Base-by-base conservation (phyloP, 495 filamentous ascomycete genomes). In the Barbatosphaeria neglecta region DNA sequence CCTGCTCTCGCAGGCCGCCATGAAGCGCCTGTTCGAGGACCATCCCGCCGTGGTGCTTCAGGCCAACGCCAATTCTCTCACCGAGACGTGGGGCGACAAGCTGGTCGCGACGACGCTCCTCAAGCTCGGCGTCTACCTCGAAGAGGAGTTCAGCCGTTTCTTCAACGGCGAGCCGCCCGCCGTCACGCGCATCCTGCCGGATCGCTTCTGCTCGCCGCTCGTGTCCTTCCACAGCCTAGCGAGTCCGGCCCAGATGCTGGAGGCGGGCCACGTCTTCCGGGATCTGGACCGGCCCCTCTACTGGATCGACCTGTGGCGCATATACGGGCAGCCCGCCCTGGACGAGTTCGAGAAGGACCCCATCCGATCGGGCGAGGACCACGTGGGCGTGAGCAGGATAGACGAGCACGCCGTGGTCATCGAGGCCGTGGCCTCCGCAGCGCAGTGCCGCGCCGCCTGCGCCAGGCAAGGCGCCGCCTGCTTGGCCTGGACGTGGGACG, bases 121-220 rank as follows among this genome's bases (percentile, higher is more conserved):
- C 56, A 62, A 64, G 41, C 44, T 61, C 11, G 65, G 53, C 2
- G 46, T 68, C 22, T 65, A 67, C 47, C 47, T 68, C 5, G 57
- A 66, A 38, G 65, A 68, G 50, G 50, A 51, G 3, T 65, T 64
- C 41, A 53, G 56, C 38, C 62, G 53, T 4, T 47, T 60, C n/a
- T 68, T 68, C 49, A 68, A 67, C 31, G 65, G 65, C 23, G 65
- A 68, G 45, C 45, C 50, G 11, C 65, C 65, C 0, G 54, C 50
- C 51, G 51, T 59, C 45, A 64, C 65, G 22, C 55, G 58, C 22
- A 61, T 68, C 46, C 57, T 52, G 49, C n/a, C 46, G 3, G 65
- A 67, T 47, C 53, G 63, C 11, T 56, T 65, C 44, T 68, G 65
- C 51, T 33, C 58, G 22, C 57, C 61, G 20, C 27, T 68, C 9